These are phyloP conservation scores for Trichosporon coremiiforme DNA, from an alignment of 1,284 basidiomycete genomes.

Conservation along the genomic window DNA sequence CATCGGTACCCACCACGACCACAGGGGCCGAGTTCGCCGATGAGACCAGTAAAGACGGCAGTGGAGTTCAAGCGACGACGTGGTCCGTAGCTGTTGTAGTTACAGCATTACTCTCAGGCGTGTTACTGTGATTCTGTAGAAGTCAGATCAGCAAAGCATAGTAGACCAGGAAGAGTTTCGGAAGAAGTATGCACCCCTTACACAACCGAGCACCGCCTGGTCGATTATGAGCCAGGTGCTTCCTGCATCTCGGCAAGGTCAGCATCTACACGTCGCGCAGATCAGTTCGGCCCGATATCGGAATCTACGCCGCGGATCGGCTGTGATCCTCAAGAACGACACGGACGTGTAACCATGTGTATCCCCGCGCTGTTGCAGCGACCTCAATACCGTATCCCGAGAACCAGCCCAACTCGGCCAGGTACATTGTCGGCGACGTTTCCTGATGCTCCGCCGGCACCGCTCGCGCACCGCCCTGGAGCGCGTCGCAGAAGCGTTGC, in stretches of 20 bases:
- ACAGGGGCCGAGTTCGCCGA: neutral
- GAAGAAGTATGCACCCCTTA: too few relatives aligned
- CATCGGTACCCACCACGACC: neutral
- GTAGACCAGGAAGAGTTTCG: too few relatives aligned
- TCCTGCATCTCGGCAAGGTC: neutral
- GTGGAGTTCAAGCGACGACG: neutral
- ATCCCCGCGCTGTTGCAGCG: neutral
- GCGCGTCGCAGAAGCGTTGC: neutral
- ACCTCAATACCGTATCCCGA: neutral
- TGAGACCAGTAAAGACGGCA: neutral
- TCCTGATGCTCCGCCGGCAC: neutral
- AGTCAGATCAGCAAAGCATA: too few relatives aligned
- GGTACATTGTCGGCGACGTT: neutral
- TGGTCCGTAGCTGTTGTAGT: neutral
- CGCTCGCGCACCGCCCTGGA: neutral
- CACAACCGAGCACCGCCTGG: too few relatives aligned
- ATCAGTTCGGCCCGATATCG: neutral
- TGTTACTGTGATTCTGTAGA: too few relatives aligned
- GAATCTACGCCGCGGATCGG: neutral
- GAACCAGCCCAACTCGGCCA: neutral
- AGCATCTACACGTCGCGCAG: neutral
- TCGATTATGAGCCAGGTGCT: too few relatives aligned
- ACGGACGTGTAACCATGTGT: neutral
- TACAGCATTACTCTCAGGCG: neutral
- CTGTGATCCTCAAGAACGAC: too few relatives aligned